Evolutionary conservation across 495 filamentous ascomycete genomes (phyloP), one percentile per base, ranked within the genome.

Genomic region (Letharia lupina): DNA sequence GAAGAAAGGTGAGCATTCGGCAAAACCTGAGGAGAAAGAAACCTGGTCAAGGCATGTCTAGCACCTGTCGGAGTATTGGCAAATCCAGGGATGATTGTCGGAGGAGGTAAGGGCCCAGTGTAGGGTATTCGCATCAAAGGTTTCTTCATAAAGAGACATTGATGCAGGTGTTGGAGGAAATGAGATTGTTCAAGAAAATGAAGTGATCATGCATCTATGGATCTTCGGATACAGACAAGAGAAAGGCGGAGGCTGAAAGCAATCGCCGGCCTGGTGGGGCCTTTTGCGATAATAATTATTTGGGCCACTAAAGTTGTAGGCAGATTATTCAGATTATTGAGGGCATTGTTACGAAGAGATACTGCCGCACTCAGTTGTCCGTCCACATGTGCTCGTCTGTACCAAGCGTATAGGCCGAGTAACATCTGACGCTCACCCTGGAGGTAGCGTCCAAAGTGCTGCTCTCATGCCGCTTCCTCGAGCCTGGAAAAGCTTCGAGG

Each of bases 41-140:
- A 97, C 47, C 80, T 75, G 16, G 82, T 76, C 39, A 98, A 80
- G 18, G 91, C 91, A 33, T 86, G 82, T 67, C 96, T 79, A 40
- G 94, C 93, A 35, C 90, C 91, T 10, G 83, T 69, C 35, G 88
- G 72, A 2, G 90, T 88, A 45, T 76, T 79, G 33, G 93, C 91
- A 62, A 80, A 85, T 41, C 77, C 70, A 0, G 94, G 94, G 59
- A 89, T 79, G 74, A 92, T 89, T 50, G 79, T 81, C 7, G 93
- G 87, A 16, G 87, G 80, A n/a, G 93, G 89, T 58, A 98, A 79
- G 37, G 89, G 86, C 58, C 87, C 85, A 7, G 90, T 96, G 73
- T 91, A 98, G 68, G 94, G 94, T 71, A 98, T 95, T 72, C 93
- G 84, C 79, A 96, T 87, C 41, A 89, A 82, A 67, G 87, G 79